Evolutionary conservation across 2,329 filamentous ascomycete genomes (phyloP).

Genomic region (Helminthosporium solani): DNA sequence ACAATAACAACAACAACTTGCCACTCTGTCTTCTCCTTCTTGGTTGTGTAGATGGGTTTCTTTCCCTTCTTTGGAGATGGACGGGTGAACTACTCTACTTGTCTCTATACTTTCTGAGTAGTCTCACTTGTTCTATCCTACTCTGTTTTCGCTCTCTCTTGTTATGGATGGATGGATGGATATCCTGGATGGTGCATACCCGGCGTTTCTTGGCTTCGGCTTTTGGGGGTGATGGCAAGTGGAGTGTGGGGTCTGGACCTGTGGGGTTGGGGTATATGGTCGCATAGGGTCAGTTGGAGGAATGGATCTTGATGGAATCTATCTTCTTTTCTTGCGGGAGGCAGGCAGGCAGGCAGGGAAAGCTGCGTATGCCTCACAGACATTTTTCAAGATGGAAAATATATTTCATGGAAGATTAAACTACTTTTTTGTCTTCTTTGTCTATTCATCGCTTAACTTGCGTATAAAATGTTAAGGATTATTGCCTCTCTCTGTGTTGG

Average conservation of each 20-base stretch:
- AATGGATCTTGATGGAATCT: background rate
- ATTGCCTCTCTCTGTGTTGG: no score
- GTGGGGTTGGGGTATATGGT: background rate
- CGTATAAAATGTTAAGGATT: no score
- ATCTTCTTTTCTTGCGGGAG: background rate
- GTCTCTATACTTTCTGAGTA: background rate
- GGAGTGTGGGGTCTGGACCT: background rate
- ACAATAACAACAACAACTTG: no score
- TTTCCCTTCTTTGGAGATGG: constrained; percentile 5
- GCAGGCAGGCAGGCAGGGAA: no score
- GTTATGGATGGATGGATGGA: no score
- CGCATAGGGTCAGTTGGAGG: background rate
- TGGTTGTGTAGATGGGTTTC: constrained; percentile 2
- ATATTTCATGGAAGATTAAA: no score
- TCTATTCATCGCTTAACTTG: no score
- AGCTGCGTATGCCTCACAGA: no score
- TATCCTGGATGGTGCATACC: background rate
- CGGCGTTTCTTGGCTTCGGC: background rate
- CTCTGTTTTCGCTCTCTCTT: background rate
- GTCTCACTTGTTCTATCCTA: no score
- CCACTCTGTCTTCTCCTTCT: no score
- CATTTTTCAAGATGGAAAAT: no score
- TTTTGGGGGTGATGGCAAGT: background rate
- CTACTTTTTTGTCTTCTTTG: no score
- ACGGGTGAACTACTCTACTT: background rate